Evolutionary conservation across 2,329 filamentous ascomycete species (phyloP).

Genomic region (Pseudogymnoascus sp.): DNA sequence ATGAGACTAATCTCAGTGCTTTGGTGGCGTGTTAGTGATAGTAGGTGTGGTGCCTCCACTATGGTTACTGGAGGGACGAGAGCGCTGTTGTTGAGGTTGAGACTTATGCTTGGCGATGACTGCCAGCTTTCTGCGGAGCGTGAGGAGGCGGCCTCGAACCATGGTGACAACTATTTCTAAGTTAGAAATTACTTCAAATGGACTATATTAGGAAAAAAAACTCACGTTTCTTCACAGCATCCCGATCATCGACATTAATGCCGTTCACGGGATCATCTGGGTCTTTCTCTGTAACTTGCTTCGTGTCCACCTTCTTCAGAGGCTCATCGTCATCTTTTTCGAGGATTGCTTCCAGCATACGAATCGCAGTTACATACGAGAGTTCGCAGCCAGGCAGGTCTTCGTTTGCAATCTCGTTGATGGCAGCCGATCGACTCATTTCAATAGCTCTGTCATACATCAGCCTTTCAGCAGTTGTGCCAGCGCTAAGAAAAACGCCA

Average conservation of each 20-base stretch:
- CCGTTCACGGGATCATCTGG: slow-evolving; percentile 34
- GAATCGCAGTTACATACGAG: slow-evolving; percentile 85
- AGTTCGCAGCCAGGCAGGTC: slow-evolving; percentile 83
- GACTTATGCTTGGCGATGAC: slow-evolving; percentile 45
- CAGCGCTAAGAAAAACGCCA: slow-evolving; percentile 75
- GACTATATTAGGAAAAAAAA: slow-evolving; percentile 14
- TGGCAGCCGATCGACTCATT: slow-evolving; percentile 90
- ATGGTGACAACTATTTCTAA: slow-evolving; percentile 48
- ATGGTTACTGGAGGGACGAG: slow-evolving; percentile 23
- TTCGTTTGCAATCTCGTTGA: slow-evolving; percentile 90
- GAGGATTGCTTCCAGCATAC: slow-evolving; percentile 89
- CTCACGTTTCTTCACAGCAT: slow-evolving; percentile 66
- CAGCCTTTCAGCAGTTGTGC: slow-evolving; percentile 88
- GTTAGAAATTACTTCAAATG: slow-evolving; percentile 27
- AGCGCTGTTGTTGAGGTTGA: slow-evolving; percentile 21
- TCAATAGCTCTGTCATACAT: slow-evolving; percentile 98
- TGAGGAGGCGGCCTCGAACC: slow-evolving; percentile 48
- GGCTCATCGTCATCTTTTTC: slow-evolving; percentile 64
- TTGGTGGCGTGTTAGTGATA: slow-evolving; percentile 25
- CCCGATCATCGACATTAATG: slow-evolving; percentile 61
- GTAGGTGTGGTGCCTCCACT: slow-evolving; percentile 28
- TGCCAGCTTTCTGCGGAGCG: slow-evolving; percentile 52
- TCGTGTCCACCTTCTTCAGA: slow-evolving; percentile 30
- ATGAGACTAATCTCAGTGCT: slow-evolving; percentile 1
- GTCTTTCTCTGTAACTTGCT: neutral